A percentile compares a stretch with the other conserved stretches of the same genome.
Conservation (phyloP, 1,139 yeast genomes). For the Saccharomycopsis phalli region DNA sequence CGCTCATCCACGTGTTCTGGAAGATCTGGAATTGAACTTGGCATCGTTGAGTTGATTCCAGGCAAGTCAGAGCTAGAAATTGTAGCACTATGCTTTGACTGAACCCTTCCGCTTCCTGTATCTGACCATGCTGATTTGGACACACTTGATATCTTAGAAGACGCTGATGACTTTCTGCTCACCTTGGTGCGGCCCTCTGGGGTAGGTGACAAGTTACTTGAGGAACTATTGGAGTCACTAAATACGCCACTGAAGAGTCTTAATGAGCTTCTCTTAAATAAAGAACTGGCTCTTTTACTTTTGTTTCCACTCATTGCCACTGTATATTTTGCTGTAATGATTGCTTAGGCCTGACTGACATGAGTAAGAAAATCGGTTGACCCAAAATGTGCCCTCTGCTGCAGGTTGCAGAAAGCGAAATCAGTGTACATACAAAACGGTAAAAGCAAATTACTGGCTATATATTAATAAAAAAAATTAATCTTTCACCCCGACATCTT, state of each 20-base stretch:
- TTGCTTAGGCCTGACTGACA: too few relatives aligned
- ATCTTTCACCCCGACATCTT: constrained; percentile 23
- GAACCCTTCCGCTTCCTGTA: not conserved
- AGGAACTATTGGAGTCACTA: constrained; percentile 5
- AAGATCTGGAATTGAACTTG: not conserved
- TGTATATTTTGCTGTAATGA: too few relatives aligned
- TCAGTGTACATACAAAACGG: too few relatives aligned
- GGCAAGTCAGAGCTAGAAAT: not conserved
- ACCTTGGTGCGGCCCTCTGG: not conserved
- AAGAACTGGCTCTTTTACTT: constrained; percentile 10
- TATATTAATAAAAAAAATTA: too few relatives aligned
- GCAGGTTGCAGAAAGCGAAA: too few relatives aligned
- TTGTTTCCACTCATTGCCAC: constrained; percentile 20
- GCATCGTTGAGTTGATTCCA: not conserved
- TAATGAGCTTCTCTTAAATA: constrained; percentile 15
- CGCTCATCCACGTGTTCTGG: too few relatives aligned
- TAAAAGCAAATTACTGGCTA: too few relatives aligned
- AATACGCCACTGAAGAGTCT: constrained; percentile 18
- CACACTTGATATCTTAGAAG: not conserved
- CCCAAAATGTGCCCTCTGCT: too few relatives aligned
- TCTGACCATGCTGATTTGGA: not conserved
- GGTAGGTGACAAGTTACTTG: not conserved
- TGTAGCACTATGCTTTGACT: not conserved
- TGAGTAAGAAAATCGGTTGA: too few relatives aligned
- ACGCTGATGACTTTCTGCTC: not conserved